These are phyloP conservation scores for Fraxinus angustifolia DNA, from an alignment of 305 asterid genomes.

Conservation along the genomic window DNA sequence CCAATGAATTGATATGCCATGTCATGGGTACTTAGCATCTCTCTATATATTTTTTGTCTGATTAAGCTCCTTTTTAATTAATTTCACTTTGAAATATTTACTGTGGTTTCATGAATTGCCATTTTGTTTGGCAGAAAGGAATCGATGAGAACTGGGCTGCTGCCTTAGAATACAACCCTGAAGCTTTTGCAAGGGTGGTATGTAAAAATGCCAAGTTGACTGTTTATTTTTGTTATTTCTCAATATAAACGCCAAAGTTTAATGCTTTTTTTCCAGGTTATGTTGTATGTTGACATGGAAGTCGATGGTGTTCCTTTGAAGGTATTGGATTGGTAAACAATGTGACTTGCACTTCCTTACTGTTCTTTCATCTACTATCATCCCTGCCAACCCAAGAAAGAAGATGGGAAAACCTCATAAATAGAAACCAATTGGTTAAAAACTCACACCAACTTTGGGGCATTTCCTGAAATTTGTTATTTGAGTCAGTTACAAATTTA, in stretches of 20 bases:
- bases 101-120: not conserved
- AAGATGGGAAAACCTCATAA: constrained; percentile 3
- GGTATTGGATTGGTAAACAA: constrained; percentile 41
- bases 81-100: not conserved
- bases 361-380: constrained; percentile 14
- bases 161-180: constrained; percentile 94
- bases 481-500: not conserved
- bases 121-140: constrained; percentile 68
- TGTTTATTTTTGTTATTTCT: constrained; percentile 8
- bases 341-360: constrained; percentile 13
- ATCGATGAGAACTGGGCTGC: constrained; percentile 97
- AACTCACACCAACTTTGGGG: not conserved
- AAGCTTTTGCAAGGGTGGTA: constrained; percentile 97
- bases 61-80: not conserved
- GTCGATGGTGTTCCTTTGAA: constrained; percentile 91
- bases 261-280: constrained; percentile 50
- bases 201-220: constrained; percentile 18
- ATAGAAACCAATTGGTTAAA: not conserved
- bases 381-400: constrained; percentile 10
- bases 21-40: not conserved
- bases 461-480: not conserved
- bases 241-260: not conserved
- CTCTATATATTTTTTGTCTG: not conserved
- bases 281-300: constrained; percentile 99
- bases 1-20: not conserved